These are phyloP conservation scores for Stentor roeselii DNA, from an alignment of 73 alveolate genomes.

Conservation along the genomic window DNA sequence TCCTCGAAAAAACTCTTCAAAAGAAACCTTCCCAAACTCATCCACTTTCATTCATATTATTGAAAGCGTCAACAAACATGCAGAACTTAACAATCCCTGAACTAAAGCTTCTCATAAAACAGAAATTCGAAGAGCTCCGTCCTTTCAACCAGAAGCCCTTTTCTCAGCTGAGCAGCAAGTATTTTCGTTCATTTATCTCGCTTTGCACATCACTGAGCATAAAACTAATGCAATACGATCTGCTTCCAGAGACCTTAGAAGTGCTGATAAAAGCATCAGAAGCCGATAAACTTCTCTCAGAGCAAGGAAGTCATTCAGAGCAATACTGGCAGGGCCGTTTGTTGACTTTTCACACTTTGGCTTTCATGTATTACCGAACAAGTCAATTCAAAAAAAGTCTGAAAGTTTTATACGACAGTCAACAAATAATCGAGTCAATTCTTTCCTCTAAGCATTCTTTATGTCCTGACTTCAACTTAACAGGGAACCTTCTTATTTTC, in stretches of 20 bases:
- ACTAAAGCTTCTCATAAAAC: no score
- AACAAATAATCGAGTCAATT: not conserved
- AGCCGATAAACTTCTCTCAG: not conserved
- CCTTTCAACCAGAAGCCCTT: not conserved
- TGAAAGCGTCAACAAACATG: not conserved
- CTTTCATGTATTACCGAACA: not conserved
- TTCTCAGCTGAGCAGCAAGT: not conserved
- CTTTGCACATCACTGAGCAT: constrained; percentile 13
- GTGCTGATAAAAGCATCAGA: constrained; percentile 4
- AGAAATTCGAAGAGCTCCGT: not conserved
- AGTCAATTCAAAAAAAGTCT: constrained; percentile 12
- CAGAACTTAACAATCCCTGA: not conserved
- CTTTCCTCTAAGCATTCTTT: not conserved
- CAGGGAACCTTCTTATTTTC: not conserved
- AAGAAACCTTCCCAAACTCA: no score
- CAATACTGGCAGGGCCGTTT: constrained; percentile 14
- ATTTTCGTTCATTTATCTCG: not conserved
- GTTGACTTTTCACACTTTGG: not conserved
- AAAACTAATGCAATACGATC: not conserved
- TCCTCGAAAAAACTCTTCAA: no score
- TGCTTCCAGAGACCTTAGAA: not conserved
- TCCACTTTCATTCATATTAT: no score
- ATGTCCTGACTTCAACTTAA: not conserved
- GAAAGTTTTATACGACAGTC: constrained; percentile 9
- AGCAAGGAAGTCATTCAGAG: not conserved